A percentile compares a stretch with the other conserved stretches of the same genome.
Evolutionary conservation across 1,284 basidiomycete species (phyloP).

Genomic region (Heterobasidion parviporum): DNA sequence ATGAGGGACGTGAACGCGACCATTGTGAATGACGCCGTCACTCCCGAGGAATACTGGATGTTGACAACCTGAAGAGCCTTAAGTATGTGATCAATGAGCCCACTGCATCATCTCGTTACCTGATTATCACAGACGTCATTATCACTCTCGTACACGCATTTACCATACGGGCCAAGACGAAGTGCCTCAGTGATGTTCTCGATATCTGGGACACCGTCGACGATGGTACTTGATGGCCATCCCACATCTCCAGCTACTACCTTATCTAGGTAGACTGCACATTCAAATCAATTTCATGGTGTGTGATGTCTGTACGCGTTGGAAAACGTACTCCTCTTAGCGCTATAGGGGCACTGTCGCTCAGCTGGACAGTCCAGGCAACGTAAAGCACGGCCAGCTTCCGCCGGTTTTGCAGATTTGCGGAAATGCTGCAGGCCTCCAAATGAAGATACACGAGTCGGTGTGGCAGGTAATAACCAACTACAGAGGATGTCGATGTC

Average conservation of each 20-base stretch:
- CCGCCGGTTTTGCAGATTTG: conserved; percentile 58
- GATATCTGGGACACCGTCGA: conserved; percentile 72
- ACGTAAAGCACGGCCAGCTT: conserved; percentile 56
- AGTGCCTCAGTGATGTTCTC: conserved; percentile 68
- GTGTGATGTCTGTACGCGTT: not conserved
- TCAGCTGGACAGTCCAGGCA: conserved; percentile 72
- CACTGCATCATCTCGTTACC: conserved; percentile 13
- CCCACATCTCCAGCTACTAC: conserved; percentile 40
- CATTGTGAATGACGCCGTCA: conserved; percentile 80
- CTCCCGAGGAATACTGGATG: conserved; percentile 69
- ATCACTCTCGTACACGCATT: conserved; percentile 74
- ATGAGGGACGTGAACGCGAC: conserved; percentile 63
- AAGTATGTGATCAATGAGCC: not conserved
- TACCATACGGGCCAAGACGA: conserved; percentile 62
- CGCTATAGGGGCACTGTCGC: conserved; percentile 72
- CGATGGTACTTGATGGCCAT: conserved; percentile 63
- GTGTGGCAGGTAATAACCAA: conserved; percentile 61
- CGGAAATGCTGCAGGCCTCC: conserved; percentile 79
- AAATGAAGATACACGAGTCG: conserved; percentile 71
- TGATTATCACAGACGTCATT: conserved; percentile 82
- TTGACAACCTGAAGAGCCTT: conserved; percentile 53
- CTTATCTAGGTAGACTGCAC: conserved; percentile 63
- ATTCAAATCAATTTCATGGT: no score
- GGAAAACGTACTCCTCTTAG: conserved; percentile 60
- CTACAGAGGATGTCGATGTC: conserved; percentile 79